phyloP scores from a whole-genome alignment of 2,329 filamentous ascomycete species.

The Pseudogymnoascus sp. region DNA sequence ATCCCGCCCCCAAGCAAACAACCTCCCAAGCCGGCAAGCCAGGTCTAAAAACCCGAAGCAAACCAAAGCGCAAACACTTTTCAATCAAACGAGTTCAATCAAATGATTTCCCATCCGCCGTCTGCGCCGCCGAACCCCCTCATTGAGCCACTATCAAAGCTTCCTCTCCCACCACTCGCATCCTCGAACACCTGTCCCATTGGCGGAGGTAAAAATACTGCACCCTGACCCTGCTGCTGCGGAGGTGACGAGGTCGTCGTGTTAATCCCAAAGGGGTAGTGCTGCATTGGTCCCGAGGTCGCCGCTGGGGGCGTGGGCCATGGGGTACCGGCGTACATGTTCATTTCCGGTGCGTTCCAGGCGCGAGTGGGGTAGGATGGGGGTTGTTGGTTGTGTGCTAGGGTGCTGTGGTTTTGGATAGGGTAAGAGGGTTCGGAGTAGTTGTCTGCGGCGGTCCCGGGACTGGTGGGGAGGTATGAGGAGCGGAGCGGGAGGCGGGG shows the following conservation, averaged over 20 bases:
- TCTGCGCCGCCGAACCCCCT: not conserved
- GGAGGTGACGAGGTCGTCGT: not conserved
- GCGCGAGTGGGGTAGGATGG: not conserved
- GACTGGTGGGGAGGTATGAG: not conserved
- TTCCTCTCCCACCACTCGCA: not conserved
- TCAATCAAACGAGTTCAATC: not conserved
- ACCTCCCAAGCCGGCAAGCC: not conserved
- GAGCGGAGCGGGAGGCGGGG: not conserved
- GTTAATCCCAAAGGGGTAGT: not conserved
- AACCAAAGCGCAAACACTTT: not conserved
- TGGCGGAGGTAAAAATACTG: not conserved
- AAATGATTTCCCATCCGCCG: not conserved
- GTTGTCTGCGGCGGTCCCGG: not conserved
- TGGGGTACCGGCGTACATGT: not conserved
- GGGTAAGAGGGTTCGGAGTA: not conserved
- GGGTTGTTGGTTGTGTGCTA: not conserved
- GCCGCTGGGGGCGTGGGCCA: not conserved
- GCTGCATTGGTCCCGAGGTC: not conserved
- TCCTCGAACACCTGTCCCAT: not conserved
- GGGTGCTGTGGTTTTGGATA: not conserved
- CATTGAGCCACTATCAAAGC: not conserved
- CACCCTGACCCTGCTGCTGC: not conserved
- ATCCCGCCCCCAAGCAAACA: not conserved
- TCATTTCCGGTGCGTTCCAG: not conserved
- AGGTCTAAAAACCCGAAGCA: not conserved